A percentile compares a stretch with the other conserved stretches of the same genome.
Conservation (phyloP, 192 early-diverging fungal species). For the Bifiguratus adelaidae region DNA sequence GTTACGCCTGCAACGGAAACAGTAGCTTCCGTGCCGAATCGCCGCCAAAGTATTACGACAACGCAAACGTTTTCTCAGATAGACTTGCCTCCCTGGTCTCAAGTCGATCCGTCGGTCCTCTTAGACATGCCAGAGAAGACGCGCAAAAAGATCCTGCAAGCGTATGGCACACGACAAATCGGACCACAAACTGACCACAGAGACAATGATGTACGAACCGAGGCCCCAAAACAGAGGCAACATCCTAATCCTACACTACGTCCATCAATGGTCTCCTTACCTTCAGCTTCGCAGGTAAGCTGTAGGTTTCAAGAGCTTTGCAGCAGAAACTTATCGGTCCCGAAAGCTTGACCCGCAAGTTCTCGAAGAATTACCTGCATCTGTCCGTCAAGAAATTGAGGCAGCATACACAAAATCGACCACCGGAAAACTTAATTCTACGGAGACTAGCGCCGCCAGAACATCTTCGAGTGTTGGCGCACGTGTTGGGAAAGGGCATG, state of each 20-base stretch:
- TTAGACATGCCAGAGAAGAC: conserved; percentile 20
- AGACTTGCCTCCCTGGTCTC: conserved; percentile 30
- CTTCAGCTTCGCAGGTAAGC: background rate
- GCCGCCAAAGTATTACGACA: background rate
- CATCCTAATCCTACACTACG: background rate
- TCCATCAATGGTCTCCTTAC: background rate
- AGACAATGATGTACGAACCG: background rate
- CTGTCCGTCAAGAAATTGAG: conserved; percentile 21
- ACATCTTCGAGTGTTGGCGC: background rate
- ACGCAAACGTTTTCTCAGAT: background rate
- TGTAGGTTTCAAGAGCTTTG: background rate
- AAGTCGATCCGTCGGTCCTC: conserved; percentile 26
- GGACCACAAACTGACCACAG: conserved; percentile 6
- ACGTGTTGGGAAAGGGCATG: background rate
- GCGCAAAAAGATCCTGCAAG: conserved; percentile 12
- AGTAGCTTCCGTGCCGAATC: too few relatives aligned
- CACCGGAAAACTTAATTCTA: too few relatives aligned
- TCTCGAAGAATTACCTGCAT: conserved; percentile 12
- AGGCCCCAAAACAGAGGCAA: background rate
- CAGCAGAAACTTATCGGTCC: background rate
- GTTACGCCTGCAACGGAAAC: too few relatives aligned
- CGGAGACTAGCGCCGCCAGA: too few relatives aligned
- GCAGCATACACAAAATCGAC: conserved; percentile 19
- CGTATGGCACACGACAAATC: conserved; percentile 6
- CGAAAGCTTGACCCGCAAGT: conserved; percentile 16